Percentiles rank a stretch among this genome's conserved stretches.
These are phyloP conservation scores for Blepharisma stoltei DNA, from an alignment of 73 alveolate species.

Conservation along the genomic window DNA sequence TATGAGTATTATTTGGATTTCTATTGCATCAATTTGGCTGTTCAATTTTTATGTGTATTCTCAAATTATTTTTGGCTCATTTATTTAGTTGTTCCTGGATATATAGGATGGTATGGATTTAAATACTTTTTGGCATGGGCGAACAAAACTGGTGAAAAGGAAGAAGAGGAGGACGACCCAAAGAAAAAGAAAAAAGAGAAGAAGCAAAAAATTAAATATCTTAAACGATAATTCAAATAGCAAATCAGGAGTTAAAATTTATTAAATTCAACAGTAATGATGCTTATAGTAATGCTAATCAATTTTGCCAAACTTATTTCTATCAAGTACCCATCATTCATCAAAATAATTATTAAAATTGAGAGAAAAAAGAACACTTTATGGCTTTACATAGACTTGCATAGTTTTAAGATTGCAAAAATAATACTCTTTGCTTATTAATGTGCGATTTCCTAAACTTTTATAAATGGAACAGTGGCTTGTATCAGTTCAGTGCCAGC, in stretches of 20 bases:
- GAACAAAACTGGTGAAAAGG: constrained; percentile 25
- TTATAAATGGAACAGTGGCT: constrained; percentile 26
- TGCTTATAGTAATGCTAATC: no score
- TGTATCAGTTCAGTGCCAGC: not conserved
- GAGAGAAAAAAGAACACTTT: no score
- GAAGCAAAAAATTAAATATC: constrained; percentile 17
- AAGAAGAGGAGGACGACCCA: constrained; percentile 8
- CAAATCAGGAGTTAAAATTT: no score
- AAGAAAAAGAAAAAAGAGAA: not conserved
- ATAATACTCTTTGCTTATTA: no score
- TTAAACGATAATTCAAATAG: not conserved
- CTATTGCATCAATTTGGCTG: constrained; percentile 12
- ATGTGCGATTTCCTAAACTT: no score
- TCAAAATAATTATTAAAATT: no score
- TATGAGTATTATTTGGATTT: constrained; percentile 17
- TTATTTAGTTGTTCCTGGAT: constrained; percentile 12
- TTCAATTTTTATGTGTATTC: constrained; percentile 7
- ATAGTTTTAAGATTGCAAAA: no score
- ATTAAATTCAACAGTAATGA: no score
- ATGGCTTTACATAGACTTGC: no score
- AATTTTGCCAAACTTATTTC: no score
- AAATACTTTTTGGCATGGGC: constrained; percentile 29
- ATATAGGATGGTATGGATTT: constrained; percentile 7
- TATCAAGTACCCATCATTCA: no score
- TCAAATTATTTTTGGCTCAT: constrained; percentile 21